These are phyloP conservation scores for Salix purpurea DNA, from an alignment of 345 rosid genomes.

Conservation along the genomic window DNA sequence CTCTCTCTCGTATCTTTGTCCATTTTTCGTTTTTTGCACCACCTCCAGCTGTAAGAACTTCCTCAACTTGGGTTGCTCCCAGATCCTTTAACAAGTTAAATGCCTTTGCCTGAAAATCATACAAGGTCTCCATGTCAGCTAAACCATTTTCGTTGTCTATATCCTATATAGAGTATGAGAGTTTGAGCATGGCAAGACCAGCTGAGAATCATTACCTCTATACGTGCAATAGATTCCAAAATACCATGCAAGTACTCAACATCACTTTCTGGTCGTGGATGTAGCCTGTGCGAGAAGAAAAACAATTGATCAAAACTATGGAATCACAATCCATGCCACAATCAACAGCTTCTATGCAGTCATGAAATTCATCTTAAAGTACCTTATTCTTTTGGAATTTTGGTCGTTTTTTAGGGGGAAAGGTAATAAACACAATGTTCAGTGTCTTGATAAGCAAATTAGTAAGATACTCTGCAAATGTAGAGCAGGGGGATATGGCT, in stretches of 20 bases:
- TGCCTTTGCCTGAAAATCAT: constrained; percentile 51
- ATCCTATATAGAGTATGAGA: background rate
- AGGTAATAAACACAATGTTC: too few relatives aligned
- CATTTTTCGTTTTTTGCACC: constrained; percentile 80
- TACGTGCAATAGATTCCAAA: constrained; percentile 81
- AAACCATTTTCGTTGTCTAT: background rate
- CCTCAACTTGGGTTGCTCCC: constrained; percentile 73
- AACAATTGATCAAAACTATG: background rate
- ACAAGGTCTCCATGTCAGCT: background rate
- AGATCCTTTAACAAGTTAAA: constrained; percentile 64
- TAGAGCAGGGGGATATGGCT: background rate
- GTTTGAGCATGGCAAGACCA: background rate
- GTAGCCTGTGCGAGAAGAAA: constrained; percentile 46
- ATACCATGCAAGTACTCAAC: constrained; percentile 85
- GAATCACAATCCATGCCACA: background rate
- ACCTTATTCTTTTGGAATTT: too few relatives aligned
- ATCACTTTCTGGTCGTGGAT: constrained; percentile 76
- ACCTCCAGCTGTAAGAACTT: constrained; percentile 86
- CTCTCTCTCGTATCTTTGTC: constrained; percentile 67
- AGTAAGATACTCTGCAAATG: background rate
- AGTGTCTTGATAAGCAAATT: background rate
- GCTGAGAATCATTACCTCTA: constrained; percentile 49
- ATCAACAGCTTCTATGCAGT: background rate
- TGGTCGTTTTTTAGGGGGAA: too few relatives aligned
- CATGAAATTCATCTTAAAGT: background rate